phyloP scores from a whole-genome alignment of 257 asterid genomes.

The Solanum etuberosum region DNA sequence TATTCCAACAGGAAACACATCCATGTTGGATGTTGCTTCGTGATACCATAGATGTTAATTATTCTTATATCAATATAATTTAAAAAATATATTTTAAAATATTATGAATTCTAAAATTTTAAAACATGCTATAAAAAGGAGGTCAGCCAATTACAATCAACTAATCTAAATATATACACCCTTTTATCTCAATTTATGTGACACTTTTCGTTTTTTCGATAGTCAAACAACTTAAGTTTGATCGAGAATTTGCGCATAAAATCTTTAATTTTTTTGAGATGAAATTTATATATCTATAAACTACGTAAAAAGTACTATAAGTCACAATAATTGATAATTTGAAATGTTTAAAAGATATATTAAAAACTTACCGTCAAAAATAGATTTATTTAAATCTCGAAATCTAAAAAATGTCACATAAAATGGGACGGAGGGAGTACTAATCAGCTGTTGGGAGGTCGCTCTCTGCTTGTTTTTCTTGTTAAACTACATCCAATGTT shows the following conservation, averaged over 20 bases:
- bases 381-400: accelerated
- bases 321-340: too few species aligned
- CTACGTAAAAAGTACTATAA: too few species aligned
- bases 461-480: neutral
- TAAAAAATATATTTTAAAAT: neutral
- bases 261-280: too few species aligned
- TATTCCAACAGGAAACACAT: neutral
- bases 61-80: neutral
- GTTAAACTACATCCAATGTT: neutral
- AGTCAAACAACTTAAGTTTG: neutral
- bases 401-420: accelerated
- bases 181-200: neutral
- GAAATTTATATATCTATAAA: too few species aligned
- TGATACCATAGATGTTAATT: too few species aligned
- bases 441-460: neutral
- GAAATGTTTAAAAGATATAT: neutral
- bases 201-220: too few species aligned
- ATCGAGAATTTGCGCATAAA: accelerated
- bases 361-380: accelerated
- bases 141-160: neutral
- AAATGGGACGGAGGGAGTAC: too few species aligned
- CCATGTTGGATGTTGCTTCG: too few species aligned
- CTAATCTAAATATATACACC: neutral
- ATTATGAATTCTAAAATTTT: neutral
- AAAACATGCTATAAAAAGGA: neutral